Percentiles rank a stretch among this genome's conserved stretches.
Evolutionary conservation across 2,329 filamentous ascomycete species (phyloP).

Genomic region (Penicillium hordei): DNA sequence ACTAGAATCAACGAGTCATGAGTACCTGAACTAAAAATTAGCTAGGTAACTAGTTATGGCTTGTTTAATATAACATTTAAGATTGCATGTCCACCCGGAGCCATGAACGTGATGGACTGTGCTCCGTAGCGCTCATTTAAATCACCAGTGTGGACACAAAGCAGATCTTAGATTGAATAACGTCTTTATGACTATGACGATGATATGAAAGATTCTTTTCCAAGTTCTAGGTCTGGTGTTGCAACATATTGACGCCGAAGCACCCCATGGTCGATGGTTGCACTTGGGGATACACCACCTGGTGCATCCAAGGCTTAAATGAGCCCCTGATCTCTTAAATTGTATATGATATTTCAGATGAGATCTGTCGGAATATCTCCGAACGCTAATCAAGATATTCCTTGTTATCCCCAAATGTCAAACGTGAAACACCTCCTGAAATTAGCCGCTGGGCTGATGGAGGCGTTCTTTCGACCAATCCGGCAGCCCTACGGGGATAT

Average conservation of each 20-base stretch:
- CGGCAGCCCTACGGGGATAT: background rate
- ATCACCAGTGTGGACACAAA: background rate
- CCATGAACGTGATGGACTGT: background rate
- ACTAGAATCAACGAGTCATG: background rate
- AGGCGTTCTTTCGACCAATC: slow-evolving; percentile 5
- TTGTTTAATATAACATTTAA: background rate
- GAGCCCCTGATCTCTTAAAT: background rate
- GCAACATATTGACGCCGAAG: background rate
- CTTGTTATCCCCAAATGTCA: background rate
- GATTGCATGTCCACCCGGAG: background rate
- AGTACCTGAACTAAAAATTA: background rate
- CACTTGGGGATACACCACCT: background rate
- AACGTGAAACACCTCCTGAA: slow-evolving; percentile 1
- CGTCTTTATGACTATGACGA: no score
- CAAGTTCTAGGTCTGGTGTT: background rate
- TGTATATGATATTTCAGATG: background rate
- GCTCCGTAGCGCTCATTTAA: background rate
- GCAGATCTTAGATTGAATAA: background rate
- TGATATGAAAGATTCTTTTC: no score
- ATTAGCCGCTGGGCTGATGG: slow-evolving; percentile 5
- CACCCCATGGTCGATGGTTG: background rate
- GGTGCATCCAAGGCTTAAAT: background rate
- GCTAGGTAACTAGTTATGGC: background rate
- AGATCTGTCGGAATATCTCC: background rate
- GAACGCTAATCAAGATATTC: background rate